These are phyloP conservation scores for Strigomonas oncopelti DNA, from an alignment of 208 protist genomes.

Conservation along the genomic window DNA sequence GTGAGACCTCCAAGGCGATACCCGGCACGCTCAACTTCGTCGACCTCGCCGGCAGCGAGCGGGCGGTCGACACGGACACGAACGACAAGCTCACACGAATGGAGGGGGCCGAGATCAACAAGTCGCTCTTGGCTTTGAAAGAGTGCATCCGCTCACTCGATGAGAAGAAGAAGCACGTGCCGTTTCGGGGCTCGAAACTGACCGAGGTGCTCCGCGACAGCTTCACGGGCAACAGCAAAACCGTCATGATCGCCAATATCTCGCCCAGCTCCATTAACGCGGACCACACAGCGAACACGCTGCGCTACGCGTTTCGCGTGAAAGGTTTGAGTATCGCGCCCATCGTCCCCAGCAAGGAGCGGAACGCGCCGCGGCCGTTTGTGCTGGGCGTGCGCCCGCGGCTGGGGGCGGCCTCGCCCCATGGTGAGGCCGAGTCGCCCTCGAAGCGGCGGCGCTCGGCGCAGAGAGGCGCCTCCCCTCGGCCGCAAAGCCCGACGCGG, in stretches of 20 bases:
- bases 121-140: constrained; percentile 97
- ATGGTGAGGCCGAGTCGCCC: background rate
- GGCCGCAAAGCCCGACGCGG: background rate
- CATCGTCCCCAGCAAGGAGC: constrained; percentile 56
- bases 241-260: constrained; percentile 94
- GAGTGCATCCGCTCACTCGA: constrained; percentile 98
- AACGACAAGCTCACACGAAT: constrained; percentile 90
- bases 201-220: constrained; percentile 95
- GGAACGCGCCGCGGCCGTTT: constrained; percentile 56
- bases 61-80: constrained; percentile 89
- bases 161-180: constrained; percentile 89
- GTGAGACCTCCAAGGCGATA: constrained; percentile 48
- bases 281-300: constrained; percentile 98
- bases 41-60: constrained; percentile 97
- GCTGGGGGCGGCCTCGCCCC: background rate
- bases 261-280: constrained; percentile 76
- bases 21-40: constrained; percentile 91
- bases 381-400: constrained; percentile 8
- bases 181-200: constrained; percentile 95
- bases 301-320: constrained; percentile 95
- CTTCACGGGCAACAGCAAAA: constrained; percentile 94
- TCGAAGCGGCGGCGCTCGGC: constrained; percentile 11
- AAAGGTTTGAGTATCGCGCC: constrained; percentile 72
- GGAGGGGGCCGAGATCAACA: constrained; percentile 99
- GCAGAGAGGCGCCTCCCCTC: background rate